Base-by-base conservation (phyloP, 306 rosid genomes). In the Cicer pinnatifidum region DNA sequence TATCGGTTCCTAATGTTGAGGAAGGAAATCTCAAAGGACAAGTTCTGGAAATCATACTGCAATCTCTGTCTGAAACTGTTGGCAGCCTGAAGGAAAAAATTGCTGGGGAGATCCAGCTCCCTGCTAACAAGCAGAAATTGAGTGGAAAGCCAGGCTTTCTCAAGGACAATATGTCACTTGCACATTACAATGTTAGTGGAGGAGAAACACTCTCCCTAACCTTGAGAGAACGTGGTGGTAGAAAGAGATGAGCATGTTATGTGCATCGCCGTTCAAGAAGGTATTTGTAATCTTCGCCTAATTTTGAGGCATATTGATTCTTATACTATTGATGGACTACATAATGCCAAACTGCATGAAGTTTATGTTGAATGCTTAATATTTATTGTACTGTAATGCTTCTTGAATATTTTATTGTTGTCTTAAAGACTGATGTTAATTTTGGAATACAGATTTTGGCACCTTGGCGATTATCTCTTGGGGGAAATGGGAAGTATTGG, bases 91-190 rank as follows among this genome's bases (percentile, higher is more conserved):
- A 94, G 82, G 98, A 91, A 85, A 94, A 91, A 85, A 94, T 94
- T 83, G 91, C 96, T 4, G 97, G 96, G 72, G 98, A 94, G 84
- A 87, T 91, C 67, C 96, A 94, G 81, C 96, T 94, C 82, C 97
- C 98, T 38, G 96, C 98, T 62, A 94, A 94, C 84, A 94, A 94
- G 82, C 98, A 94, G 88, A 94, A 91, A 78, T 80, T 94, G 87
- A 94, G 96, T 81, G 98, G 95, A 60, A 94, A 89, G 69, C 96
- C 97, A 4, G 97, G 98, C 23, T 94, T 94, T 83, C 96, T 94
- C 82, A 94, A 94, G 91, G 98, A 94, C 77, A 94, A 91, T 58
- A 12, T 91, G 82, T 89, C 97, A 11, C 96, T 91, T 77, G 98
- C 98, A 15, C 87, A 87, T 81, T 94, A 94, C 86, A 91, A 94